These are phyloP conservation scores for Sutorius eximius DNA, from an alignment of 1,284 basidiomycete genomes.

Conservation along the genomic window DNA sequence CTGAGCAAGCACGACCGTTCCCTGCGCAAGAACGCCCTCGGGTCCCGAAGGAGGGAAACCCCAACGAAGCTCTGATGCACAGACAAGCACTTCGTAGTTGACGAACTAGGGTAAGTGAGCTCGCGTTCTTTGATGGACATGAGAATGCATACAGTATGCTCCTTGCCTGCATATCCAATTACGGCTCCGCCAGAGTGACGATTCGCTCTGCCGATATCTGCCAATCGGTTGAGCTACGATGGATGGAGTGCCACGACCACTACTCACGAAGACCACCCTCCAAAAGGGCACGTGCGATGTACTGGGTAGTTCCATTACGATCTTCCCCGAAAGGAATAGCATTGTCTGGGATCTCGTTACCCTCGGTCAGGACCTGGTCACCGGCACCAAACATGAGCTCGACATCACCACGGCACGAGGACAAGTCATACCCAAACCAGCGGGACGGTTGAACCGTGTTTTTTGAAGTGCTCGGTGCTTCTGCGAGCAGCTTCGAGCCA, in stretches of 20 bases:
- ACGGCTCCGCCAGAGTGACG: conserved; percentile 29
- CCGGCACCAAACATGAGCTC: background rate
- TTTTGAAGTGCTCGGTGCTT: conserved; percentile 32
- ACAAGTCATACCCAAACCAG: conserved; percentile 29
- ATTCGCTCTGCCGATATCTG: conserved; percentile 33
- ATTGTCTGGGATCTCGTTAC: conserved; percentile 31
- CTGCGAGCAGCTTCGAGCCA: conserved; percentile 32
- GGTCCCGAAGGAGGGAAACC: conserved; percentile 22
- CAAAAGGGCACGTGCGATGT: conserved; percentile 35
- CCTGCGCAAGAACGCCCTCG: conserved; percentile 22
- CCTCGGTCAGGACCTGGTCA: conserved; percentile 32
- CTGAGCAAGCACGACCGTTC: conserved; percentile 35
- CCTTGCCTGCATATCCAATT: conserved; percentile 31
- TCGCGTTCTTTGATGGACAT: background rate
- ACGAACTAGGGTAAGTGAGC: conserved; percentile 20
- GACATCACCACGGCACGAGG: background rate
- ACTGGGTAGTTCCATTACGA: conserved; percentile 27
- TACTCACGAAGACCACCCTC: conserved; percentile 32
- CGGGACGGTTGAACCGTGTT: conserved; percentile 31
- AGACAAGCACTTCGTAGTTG: conserved; percentile 35
- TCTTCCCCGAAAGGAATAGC: conserved; percentile 36
- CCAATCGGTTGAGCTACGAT: background rate
- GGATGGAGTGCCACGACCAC: background rate
- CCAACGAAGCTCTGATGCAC: conserved; percentile 35
- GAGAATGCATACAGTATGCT: conserved; percentile 22